A percentile compares a stretch with the other conserved stretches of the same genome.
These are phyloP conservation scores for Tylopilus rubrobrunneus DNA, from an alignment of 768 basidiomycete species.

Conservation along the genomic window DNA sequence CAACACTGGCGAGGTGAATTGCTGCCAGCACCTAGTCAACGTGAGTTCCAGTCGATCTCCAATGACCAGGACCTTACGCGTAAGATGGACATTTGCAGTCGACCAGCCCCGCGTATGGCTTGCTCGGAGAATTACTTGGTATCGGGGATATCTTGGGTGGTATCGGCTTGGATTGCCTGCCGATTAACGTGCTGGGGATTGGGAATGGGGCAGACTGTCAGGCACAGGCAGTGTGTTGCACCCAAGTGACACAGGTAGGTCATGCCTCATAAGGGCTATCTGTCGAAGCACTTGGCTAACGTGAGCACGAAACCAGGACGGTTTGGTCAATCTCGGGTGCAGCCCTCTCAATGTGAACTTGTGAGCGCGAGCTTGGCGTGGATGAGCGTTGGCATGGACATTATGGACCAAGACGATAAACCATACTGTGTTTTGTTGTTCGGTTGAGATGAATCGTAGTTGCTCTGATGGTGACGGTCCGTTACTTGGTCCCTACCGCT, in stretches of 20 bases:
- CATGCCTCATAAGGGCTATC: too few species aligned
- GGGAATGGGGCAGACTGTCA: background rate
- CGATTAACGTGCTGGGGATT: constrained; percentile 7
- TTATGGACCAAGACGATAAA: background rate
- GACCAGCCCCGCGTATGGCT: background rate
- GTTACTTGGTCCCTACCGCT: too few species aligned
- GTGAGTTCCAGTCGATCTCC: background rate
- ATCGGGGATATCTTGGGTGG: background rate
- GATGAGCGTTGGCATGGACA: background rate
- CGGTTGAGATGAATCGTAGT: too few species aligned
- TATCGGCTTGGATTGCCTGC: constrained; percentile 2
- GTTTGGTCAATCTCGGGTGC: constrained; percentile 15
- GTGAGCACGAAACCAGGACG: background rate
- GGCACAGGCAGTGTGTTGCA: constrained; percentile 11
- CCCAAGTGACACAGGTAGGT: background rate
- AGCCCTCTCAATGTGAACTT: constrained; percentile 7
- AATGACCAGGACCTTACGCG: constrained; percentile 1
- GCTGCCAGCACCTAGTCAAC: constrained; percentile 1
- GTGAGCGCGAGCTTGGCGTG: background rate
- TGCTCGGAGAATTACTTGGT: background rate
- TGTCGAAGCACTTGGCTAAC: background rate
- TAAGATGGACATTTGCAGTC: background rate
- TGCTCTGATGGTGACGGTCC: too few species aligned
- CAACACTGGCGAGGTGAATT: background rate
- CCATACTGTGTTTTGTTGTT: background rate